Evolutionary conservation across 2,329 filamentous ascomycete genomes (phyloP), one percentile per base, ranked within the genome.

Genomic region (Fusarium denticulatum): DNA sequence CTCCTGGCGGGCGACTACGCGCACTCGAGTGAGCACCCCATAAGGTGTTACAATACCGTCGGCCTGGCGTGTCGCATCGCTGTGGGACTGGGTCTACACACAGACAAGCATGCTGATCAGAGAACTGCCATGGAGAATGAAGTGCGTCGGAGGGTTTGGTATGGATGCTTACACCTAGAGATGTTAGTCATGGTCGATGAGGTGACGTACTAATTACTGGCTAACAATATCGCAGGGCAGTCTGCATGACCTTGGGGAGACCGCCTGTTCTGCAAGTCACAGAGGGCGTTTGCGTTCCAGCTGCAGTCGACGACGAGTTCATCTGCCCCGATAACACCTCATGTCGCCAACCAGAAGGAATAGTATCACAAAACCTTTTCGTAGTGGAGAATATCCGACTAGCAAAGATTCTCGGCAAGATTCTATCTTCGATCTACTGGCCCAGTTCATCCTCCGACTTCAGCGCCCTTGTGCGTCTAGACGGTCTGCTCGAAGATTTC

Each of bases 231-330:
- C 28, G 6, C 28, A 30, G 28, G 28, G 28, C 28, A 3, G 63
- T 67, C 1, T 67, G 64, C 1, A 67, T 67, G 64, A 67, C 64
- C 4, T 8, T 67, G 0, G 64, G 64, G 1, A 66, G 64, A 20
- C 61, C 50, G 0, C 64, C 64, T 0, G 32, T 67, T 0, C 8
- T 67, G 1, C 34, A 66, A 14, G 14, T 67, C 4, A 67, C 62
- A 34, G 64, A 67, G 0, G 45, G 16, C 10, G 62, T 67, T 1
- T 14, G 15, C 3, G 24, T 60, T 0, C 64, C 64, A 0, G 39
- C 62, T 0, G 62, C 64, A 1, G 39, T 67, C 2, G 64, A 67
- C 11, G 64, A 67, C 10, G 64, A 60, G 0, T 50, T 45, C n/a
- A 45, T 66, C 8, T 14, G n/a, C 9, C 15, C 26, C 0, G 16